Evolutionary conservation across 768 basidiomycete species (phyloP), one percentile per base, ranked within the genome.

Genomic region (Cyathus striatus): DNA sequence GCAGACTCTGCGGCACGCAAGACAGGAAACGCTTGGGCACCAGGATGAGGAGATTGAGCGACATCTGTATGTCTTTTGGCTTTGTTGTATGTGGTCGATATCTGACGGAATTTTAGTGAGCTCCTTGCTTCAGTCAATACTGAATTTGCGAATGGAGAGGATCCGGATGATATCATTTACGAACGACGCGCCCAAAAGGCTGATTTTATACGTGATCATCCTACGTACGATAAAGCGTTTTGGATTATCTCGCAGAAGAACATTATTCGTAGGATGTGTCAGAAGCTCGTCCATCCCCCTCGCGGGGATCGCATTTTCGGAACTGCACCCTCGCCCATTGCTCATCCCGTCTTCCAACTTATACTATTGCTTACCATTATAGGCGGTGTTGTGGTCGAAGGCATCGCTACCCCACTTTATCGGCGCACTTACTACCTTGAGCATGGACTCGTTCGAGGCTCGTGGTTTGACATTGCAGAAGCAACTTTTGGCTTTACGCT

Each of bases 401-500:
- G 76, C 6, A 72, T 90, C 39, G 91, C 94, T 0, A 90, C 88
- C 0, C 93, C 94, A 2, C 51, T 79, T 5, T 94, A 95, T 59
- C 84, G 93, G 7, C 81, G 81, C 33, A 60, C 78, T 24, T 94
- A 79, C 61, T 88, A 81, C 60, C 50, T 58, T 9, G 47, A 65
- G 14, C 54, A 90, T 44, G 90, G 88, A 0, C 55, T 65, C 21
- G 53, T 70, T n/a, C 78, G 84, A 5, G 73, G 70, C 3, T 75
- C 89, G 3, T 97, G 95, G 95, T 97, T 92, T 61, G 86, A 89
- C 55, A 65, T 94, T 41, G 76, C 83, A 3, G 92, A 96, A 57
- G 68, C 76, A 0, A 64, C 75, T 0, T 84, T 96, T 44, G 85
- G 83, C 0, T 63, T 84, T 49, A 64, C 73, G 4, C 79, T 95